Conservation (phyloP, 768 basidiomycete genomes). For the Tephrocybe sp. region DNA sequence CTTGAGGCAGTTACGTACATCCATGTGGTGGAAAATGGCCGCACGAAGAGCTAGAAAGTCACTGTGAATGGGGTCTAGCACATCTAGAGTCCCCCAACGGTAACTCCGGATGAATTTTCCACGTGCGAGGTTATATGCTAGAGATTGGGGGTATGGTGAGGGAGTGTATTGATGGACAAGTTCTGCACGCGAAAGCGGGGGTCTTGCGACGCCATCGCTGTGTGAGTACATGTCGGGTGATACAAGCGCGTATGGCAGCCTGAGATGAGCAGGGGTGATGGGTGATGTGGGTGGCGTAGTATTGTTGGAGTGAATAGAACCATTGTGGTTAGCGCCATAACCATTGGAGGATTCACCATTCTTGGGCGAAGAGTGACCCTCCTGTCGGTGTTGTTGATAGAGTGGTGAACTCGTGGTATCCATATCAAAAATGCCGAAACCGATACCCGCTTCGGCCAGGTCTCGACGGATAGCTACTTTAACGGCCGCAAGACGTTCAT, state of each 20-base stretch:
- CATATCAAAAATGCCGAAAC: conserved; percentile 86
- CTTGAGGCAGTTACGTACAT: conserved; percentile 47
- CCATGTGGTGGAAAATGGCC: conserved; percentile 86
- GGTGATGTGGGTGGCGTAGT: conserved; percentile 67
- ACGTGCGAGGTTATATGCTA: conserved; percentile 44
- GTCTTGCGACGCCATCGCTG: conserved; percentile 70
- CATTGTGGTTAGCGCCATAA: conserved; percentile 48
- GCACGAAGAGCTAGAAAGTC: conserved; percentile 77
- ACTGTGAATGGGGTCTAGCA: conserved; percentile 73
- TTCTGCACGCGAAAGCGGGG: conserved; percentile 61
- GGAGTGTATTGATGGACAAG: conserved; percentile 74
- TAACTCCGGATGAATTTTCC: conserved; percentile 72
- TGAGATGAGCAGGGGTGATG: conserved; percentile 53
- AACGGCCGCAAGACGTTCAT: conserved; percentile 76
- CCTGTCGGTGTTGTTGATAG: conserved; percentile 42
- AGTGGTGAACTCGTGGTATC: conserved; percentile 39
- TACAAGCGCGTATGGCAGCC: conserved; percentile 81
- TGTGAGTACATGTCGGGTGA: conserved; percentile 84
- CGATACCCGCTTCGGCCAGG: conserved; percentile 81
- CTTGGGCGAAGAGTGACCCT: conserved; percentile 41
- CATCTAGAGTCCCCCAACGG: conserved; percentile 83
- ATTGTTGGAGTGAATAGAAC: conserved; percentile 44
- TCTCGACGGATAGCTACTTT: conserved; percentile 79
- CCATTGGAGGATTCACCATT: conserved; percentile 54
- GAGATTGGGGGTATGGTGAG: conserved; percentile 36